Percentiles rank a stretch among this genome's conserved stretches.
These are phyloP conservation scores for Leptodermis oblonga DNA, from an alignment of 257 asterid genomes.

Conservation along the genomic window DNA sequence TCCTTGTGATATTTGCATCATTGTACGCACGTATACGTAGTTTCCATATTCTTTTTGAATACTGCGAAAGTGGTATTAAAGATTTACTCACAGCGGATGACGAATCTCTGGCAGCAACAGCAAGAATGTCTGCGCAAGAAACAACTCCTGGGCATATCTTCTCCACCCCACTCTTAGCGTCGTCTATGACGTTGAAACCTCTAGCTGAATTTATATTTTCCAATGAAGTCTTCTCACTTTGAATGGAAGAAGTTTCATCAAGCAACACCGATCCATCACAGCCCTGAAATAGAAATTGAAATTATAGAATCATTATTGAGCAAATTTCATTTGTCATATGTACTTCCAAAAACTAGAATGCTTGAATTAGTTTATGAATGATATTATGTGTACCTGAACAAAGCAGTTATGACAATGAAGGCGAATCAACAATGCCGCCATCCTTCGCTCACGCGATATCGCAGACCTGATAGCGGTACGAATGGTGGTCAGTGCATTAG, in stretches of 20 bases:
- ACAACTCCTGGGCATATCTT: conserved; percentile 5
- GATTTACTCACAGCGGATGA: not conserved
- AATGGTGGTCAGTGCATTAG: conserved; percentile 11
- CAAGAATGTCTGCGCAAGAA: conserved; percentile 1
- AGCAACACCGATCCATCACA: not conserved
- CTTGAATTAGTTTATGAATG: too few relatives aligned
- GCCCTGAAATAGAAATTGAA: not conserved
- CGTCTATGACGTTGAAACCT: not conserved
- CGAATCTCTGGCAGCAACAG: conserved; percentile 1
- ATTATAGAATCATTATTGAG: not conserved
- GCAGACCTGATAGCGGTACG: conserved; percentile 29
- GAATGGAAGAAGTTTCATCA: not conserved
- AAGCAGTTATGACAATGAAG: conserved; percentile 50
- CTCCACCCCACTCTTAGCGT: not conserved
- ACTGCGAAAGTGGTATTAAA: not conserved
- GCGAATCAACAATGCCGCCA: conserved; percentile 40
- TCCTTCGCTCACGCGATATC: conserved; percentile 35
- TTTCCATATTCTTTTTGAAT: not conserved
- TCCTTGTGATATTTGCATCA: too few relatives aligned
- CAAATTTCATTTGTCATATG: not conserved
- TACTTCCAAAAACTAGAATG: too few relatives aligned
- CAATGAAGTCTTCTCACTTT: not conserved
- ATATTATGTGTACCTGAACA: conserved; percentile 3
- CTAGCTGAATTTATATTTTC: not conserved
- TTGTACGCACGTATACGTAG: too few relatives aligned